Evolutionary conservation across 2,329 filamentous ascomycete species (phyloP).

Genomic region (Lasiodiplodia theobromae): DNA sequence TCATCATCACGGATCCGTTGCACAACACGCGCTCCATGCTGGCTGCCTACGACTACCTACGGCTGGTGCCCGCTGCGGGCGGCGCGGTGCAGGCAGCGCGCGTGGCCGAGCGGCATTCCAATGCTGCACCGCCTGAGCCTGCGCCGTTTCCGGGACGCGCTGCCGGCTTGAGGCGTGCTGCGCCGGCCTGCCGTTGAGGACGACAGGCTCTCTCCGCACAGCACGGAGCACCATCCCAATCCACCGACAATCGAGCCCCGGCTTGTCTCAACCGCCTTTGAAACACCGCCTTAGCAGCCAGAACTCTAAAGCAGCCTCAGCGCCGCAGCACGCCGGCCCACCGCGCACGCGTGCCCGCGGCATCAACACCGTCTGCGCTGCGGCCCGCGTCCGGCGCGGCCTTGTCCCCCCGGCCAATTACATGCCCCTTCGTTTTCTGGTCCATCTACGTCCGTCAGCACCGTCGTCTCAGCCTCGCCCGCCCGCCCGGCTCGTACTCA

Average conservation of each 20-base stretch:
- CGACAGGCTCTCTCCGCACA: slow-evolving; percentile 22
- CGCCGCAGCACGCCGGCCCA: neutral
- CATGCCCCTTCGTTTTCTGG: slow-evolving; percentile 52
- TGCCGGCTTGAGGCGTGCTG: slow-evolving; percentile 10
- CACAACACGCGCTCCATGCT: slow-evolving; percentile 15
- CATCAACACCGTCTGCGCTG: slow-evolving; percentile 12
- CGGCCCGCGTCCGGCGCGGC: slow-evolving; percentile 19
- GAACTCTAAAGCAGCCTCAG: slow-evolving; percentile 20
- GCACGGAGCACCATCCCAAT: slow-evolving; percentile 1
- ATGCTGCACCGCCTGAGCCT: neutral
- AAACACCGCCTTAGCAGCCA: slow-evolving; percentile 2
- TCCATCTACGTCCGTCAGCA: slow-evolving; percentile 41
- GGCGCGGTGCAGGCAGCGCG: neutral
- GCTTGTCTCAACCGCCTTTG: slow-evolving; percentile 22
- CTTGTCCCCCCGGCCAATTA: slow-evolving; percentile 45
- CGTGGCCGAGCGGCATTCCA: neutral
- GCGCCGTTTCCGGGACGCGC: neutral
- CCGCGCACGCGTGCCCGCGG: neutral
- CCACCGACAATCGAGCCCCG: slow-evolving; percentile 24
- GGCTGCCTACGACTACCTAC: slow-evolving; percentile 8
- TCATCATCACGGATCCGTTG: slow-evolving; percentile 23
- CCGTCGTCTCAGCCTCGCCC: neutral
- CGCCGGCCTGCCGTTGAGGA: neutral
- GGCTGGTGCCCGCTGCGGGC: neutral
- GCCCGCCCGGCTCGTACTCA: slow-evolving; percentile 23